Conservation (phyloP, 306 rosid species). For the Cicer bijugum region DNA sequence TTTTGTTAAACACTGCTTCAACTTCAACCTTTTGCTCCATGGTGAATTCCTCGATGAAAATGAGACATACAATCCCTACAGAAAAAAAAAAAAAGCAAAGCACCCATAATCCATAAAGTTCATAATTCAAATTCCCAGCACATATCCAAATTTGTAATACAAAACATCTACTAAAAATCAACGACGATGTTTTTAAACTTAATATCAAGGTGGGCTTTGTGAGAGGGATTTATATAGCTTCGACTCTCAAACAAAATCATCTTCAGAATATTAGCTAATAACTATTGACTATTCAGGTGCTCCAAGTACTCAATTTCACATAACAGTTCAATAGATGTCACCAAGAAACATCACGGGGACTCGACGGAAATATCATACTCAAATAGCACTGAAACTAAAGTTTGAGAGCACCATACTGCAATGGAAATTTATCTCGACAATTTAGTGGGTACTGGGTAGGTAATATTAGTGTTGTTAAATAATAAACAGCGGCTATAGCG, state of each 20-base stretch:
- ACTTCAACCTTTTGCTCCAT: slow-evolving; percentile 62
- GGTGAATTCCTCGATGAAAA: slow-evolving; percentile 53
- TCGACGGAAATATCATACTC: not conserved
- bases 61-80: slow-evolving; percentile 67
- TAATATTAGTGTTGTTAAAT: no score
- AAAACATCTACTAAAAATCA: slow-evolving; percentile 1
- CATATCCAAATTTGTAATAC: slow-evolving; percentile 6
- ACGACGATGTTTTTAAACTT: not conserved
- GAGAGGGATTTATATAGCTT: not conserved
- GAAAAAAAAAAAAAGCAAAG: slow-evolving; percentile 27
- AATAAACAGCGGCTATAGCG: no score
- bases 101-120: slow-evolving; percentile 28
- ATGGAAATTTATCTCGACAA: slow-evolving; percentile 15
- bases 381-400: slow-evolving; percentile 27
- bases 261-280: slow-evolving; percentile 1
- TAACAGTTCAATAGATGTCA: not conserved
- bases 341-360: not conserved
- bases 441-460: not conserved
- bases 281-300: not conserved
- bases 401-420: slow-evolving; percentile 1
- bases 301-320: slow-evolving; percentile 15
- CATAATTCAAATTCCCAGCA: slow-evolving; percentile 3
- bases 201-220: not conserved
- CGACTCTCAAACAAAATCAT: slow-evolving; percentile 21
- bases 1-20: slow-evolving; percentile 59